Evolutionary conservation across 176 grass and related monocot species (phyloP), one percentile per base, ranked within the genome.

Genomic region (Triticum urartu): DNA sequence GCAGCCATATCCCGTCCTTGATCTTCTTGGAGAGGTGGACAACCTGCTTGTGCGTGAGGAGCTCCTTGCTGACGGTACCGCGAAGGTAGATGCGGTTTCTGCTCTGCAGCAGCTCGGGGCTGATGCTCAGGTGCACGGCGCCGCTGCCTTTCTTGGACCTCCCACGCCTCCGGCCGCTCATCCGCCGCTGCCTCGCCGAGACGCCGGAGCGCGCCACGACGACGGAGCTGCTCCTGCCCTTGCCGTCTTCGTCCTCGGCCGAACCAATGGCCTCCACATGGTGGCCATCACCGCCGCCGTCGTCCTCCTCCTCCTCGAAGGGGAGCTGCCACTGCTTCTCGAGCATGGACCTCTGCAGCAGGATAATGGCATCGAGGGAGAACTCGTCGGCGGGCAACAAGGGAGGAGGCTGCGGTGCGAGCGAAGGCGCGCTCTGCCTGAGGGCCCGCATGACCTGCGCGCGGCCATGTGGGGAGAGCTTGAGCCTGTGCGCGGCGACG

Each of bases 241-340:
- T 6, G 14, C 12, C 32, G 21, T 18, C 36, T 38, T 42, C 87
- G 35, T 60, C 58, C 10, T 68, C 33, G 5, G 72, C 60, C 56
- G 63, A 70, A 80, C 24, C 21, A 72, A 86, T 47, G 54, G 64
- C 56, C 38, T 85, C 76, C 34, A 20, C 84, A 52, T 52, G 48
- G 48, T 52, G 48, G 48, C 13, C 48, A 52, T 52, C 48, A 13
- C 70, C 81, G 3, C 58, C 72, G 15, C 56, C 64, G 69, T 28
- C 77, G 59, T 94, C 90, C 48, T 86, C 71, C 4, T 94, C 92
- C 66, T 86, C 71, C 4, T 94, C 92, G 45, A 93, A 99, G n/a
- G 92, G 94, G 52, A 99, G 97, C 80, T 94, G 56, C 94, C 92
- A 94, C 91, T 99, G 97, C 82, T 99, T 99, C 90, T 99, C 94